Percentiles rank a stretch among this genome's conserved stretches.
These are phyloP conservation scores for Pseudonitzschia multistriata DNA, from an alignment of 108 stramenopile species.

Conservation along the genomic window DNA sequence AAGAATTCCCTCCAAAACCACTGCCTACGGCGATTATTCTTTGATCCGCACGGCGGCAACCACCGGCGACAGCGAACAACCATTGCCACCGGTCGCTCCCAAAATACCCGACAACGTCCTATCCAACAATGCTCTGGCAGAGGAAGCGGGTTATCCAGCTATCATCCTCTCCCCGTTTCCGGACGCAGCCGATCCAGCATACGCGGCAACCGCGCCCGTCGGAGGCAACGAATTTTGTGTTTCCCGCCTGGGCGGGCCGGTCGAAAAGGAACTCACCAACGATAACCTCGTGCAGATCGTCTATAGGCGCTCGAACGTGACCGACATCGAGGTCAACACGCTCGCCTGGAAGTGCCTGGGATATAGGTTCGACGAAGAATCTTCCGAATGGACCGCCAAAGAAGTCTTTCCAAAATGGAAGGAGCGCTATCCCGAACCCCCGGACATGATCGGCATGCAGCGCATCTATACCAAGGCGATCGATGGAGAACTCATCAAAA, in stretches of 20 bases:
- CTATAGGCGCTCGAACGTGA: conserved; percentile 37
- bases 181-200: conserved; percentile 67
- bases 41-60: background rate
- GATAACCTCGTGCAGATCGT: conserved; percentile 78
- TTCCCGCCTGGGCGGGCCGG: conserved; percentile 64
- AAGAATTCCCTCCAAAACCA: background rate
- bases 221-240: conserved; percentile 51
- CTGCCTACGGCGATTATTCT: background rate
- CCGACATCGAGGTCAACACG: conserved; percentile 88
- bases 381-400: conserved; percentile 51
- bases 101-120: background rate
- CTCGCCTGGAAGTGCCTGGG: conserved; percentile 95
- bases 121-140: background rate
- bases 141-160: conserved; percentile 6
- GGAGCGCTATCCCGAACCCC: conserved; percentile 78
- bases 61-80: background rate
- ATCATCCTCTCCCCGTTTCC: conserved; percentile 56
- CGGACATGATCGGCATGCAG: conserved; percentile 92
- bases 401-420: conserved; percentile 91
- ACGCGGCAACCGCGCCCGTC: conserved; percentile 51
- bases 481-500: conserved; percentile 69
- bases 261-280: conserved; percentile 69
- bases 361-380: conserved; percentile 66
- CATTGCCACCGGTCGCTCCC: background rate
- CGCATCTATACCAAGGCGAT: conserved; percentile 84